These are phyloP conservation scores for Akanthomyces uredinophilus DNA, from an alignment of 2,329 filamentous ascomycete species.

Conservation along the genomic window DNA sequence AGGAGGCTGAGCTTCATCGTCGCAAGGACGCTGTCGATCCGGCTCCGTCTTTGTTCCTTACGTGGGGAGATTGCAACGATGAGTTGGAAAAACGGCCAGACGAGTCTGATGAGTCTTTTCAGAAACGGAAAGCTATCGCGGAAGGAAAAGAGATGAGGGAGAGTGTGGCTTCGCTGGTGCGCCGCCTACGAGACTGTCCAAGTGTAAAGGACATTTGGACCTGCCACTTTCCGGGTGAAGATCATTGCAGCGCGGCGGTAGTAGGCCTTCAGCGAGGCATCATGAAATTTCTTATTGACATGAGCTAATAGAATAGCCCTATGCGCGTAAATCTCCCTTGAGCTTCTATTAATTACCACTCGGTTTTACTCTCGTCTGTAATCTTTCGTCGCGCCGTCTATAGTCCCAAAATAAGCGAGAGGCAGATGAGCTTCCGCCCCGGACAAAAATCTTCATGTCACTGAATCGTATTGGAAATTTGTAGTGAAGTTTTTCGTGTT, in stretches of 20 bases:
- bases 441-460: too few relatives aligned
- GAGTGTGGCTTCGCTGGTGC: conserved; percentile 15
- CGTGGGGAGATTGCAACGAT: conserved; percentile 28
- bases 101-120: conserved; percentile 28
- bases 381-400: too few relatives aligned
- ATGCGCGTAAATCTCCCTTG: too few relatives aligned
- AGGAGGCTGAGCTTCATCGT: conserved; percentile 24
- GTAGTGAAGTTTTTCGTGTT: too few relatives aligned
- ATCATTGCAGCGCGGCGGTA: conserved; percentile 18
- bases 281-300: conserved; percentile 6
- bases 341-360: too few relatives aligned
- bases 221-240: conserved; percentile 24
- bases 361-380: too few relatives aligned
- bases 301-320: background rate
- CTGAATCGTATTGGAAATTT: too few relatives aligned
- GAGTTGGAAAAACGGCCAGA: conserved; percentile 22
- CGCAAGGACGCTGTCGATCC: conserved; percentile 15
- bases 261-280: conserved; percentile 12
- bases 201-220: conserved; percentile 20
- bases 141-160: conserved; percentile 19
- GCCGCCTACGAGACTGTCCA: conserved; percentile 18
- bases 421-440: too few relatives aligned
- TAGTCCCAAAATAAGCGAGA: too few relatives aligned
- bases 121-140: conserved; percentile 22
- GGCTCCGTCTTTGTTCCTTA: conserved; percentile 29